These are phyloP conservation scores for Amphicarpaea edgeworthii DNA, from an alignment of 306 rosid species.

Conservation along the genomic window DNA sequence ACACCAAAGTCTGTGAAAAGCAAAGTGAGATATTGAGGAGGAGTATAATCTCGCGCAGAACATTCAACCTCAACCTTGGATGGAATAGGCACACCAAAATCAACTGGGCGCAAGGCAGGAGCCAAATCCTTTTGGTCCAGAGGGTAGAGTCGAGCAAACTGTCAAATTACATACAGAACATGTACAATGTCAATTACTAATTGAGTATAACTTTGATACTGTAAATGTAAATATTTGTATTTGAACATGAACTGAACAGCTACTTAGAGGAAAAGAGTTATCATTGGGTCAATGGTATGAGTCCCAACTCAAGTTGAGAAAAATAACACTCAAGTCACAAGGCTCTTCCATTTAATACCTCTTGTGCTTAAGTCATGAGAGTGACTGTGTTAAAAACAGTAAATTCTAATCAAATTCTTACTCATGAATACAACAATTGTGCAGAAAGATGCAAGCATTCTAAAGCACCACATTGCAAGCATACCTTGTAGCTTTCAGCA, in stretches of 20 bases:
- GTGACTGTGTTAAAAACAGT: not conserved
- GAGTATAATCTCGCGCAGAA: conserved; percentile 96
- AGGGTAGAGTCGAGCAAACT: conserved; percentile 97
- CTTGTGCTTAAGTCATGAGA: not conserved
- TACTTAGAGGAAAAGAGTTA: no score
- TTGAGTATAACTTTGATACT: not conserved
- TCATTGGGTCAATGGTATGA: not conserved
- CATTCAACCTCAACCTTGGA: conserved; percentile 94
- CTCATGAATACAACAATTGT: not conserved
- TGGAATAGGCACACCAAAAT: conserved; percentile 93
- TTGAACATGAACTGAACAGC: no score
- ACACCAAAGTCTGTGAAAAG: conserved; percentile 96
- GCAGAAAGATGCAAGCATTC: conserved; percentile 26
- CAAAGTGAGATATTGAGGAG: conserved; percentile 90
- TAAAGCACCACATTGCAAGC: conserved; percentile 32
- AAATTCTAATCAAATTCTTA: not conserved
- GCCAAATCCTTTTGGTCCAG: conserved; percentile 96
- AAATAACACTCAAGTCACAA: not conserved
- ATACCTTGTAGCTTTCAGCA: conserved; percentile 98
- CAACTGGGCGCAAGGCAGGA: conserved; percentile 86
- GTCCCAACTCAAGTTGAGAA: not conserved
- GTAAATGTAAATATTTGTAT: not conserved
- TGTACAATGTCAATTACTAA: conserved; percentile 30
- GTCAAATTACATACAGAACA: conserved; percentile 46
- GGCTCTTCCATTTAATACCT: not conserved